These are phyloP conservation scores for Coemansia sp. DNA, from an alignment of 192 early-diverging fungal genomes.

Conservation along the genomic window DNA sequence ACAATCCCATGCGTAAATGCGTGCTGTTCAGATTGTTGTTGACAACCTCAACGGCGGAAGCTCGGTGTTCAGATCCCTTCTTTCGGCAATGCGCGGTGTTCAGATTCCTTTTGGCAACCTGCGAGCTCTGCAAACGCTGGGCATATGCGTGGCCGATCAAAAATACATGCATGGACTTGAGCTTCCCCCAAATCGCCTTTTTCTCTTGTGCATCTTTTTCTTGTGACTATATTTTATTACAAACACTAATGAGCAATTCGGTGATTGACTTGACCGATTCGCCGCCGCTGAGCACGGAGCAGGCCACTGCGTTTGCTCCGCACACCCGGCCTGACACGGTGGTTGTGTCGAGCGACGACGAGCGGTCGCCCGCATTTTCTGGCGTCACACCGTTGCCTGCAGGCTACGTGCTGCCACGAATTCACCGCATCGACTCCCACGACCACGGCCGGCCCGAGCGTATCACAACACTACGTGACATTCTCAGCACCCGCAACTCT, in stretches of 20 bases:
- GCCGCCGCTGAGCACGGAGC: conserved; percentile 11
- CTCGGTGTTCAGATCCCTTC: too few species aligned
- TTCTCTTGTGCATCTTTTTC: not conserved
- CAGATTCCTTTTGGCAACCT: too few species aligned
- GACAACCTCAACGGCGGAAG: too few species aligned
- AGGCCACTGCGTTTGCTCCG: not conserved
- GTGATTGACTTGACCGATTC: conserved; percentile 43
- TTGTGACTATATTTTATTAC: too few species aligned
- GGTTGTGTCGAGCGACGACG: conserved; percentile 40
- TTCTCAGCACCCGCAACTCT: conserved; percentile 30
- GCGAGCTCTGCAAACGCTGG: too few species aligned
- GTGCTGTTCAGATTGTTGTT: too few species aligned
- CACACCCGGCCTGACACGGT: not conserved
- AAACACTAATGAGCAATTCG: conserved; percentile 17
- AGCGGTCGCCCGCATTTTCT: conserved; percentile 7
- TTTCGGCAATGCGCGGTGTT: too few species aligned
- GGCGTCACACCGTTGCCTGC: conserved; percentile 25
- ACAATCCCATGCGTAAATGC: too few species aligned
- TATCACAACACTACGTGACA: conserved; percentile 42
- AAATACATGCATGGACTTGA: too few species aligned
- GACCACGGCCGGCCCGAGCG: conserved; percentile 39
- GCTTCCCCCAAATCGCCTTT: not conserved
- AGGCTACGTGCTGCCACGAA: conserved; percentile 35
- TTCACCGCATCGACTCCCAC: conserved; percentile 12
- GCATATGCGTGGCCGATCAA: too few species aligned